phyloP scores from a whole-genome alignment of 129 eudicot genomes.

The Heracleum sosnowskyi region DNA sequence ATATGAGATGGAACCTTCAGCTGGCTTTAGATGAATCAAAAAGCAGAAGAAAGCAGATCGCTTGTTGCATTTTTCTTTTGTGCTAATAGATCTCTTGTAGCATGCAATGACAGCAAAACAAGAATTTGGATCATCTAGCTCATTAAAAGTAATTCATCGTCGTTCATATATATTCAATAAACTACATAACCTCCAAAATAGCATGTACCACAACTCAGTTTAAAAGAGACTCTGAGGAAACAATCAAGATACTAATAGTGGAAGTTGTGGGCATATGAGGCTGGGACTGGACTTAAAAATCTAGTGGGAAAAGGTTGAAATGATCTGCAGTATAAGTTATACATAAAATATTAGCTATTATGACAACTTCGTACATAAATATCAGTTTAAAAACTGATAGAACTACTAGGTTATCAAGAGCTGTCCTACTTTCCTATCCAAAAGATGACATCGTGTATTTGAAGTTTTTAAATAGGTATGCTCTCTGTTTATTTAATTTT shows the following conservation, averaged over 20 bases:
- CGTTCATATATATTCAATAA: background rate
- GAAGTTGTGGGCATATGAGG: background rate
- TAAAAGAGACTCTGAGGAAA: background rate
- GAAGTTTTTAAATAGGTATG: background rate
- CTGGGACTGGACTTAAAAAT: background rate
- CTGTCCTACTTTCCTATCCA: background rate
- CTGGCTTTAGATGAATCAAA: background rate
- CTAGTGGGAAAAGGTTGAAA: background rate
- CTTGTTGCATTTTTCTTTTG: background rate
- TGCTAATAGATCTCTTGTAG: background rate
- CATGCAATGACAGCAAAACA: background rate
- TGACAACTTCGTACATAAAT: background rate
- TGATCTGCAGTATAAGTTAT: background rate
- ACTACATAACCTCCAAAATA: background rate
- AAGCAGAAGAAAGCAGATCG: background rate
- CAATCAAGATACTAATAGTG: background rate
- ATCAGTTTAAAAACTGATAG: background rate
- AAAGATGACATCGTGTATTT: background rate
- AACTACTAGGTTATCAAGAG: background rate
- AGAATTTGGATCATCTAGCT: background rate
- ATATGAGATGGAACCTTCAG: background rate
- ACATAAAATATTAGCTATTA: background rate
- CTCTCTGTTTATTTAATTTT: background rate
- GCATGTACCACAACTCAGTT: background rate
- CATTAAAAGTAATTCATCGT: background rate